Evolutionary conservation across 768 basidiomycete species (phyloP), one percentile per base, ranked within the genome.

Genomic region (Lactifluus rugatus): DNA sequence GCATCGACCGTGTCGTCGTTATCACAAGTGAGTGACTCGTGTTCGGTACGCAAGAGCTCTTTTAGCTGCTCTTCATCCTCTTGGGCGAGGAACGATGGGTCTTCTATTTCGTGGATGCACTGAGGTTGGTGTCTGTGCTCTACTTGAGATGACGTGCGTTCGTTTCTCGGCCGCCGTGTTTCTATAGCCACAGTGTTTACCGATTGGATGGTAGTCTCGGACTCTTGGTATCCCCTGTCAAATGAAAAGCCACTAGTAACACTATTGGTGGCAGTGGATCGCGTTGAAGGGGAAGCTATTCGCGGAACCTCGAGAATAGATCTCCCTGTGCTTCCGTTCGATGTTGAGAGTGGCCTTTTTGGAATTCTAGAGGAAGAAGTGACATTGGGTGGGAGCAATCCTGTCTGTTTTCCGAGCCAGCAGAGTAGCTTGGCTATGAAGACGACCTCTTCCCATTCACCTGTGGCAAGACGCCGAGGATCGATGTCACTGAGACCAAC

Each of bases 401-500:
- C 77, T 41, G 67, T 69, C 56, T 72, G 72, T 55, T 74, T 71
- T 0, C 80, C 85, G 21, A 89, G 76, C 84, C 84, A 86, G 66
- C 85, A 86, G 11, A 89, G 73, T 2, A 88, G 71, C 66, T 84
- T 76, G 0, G 77, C 86, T 10, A 91, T 71, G 58, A 79, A 84
- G 9, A 79, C 72, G n/a, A 81, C 76, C 65, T 89, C 88, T 17
- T 82, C 79, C 76, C 79, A 78, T 51, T 77, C 80, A 0, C 87
- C 87, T 2, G 73, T 70, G 0, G 85, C 87, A 4, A 90, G 76
- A 34, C 74, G 72, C 28, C 79, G 71, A 1, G 87, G 87, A 58
- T 90, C 87, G 36, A 89, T 68, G 34, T 76, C 74, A 59, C 79
- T 79, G 9, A 89, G 73, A 0, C 85, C 87, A 5, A 89, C 78